These are phyloP conservation scores for Colletotrichum graminicola DNA, from an alignment of 2,329 filamentous ascomycete genomes.

Conservation along the genomic window DNA sequence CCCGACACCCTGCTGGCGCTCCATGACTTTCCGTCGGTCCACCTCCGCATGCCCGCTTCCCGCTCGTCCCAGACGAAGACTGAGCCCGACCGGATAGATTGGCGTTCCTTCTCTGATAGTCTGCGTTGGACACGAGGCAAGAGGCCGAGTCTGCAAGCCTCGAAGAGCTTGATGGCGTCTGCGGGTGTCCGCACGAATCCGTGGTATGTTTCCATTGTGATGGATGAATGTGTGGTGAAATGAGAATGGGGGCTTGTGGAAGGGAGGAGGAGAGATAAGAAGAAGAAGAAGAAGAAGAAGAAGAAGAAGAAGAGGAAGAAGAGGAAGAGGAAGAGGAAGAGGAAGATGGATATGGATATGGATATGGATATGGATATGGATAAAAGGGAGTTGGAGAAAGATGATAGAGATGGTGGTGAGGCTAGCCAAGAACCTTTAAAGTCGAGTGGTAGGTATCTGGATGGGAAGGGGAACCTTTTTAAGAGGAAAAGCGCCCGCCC, in stretches of 20 bases:
- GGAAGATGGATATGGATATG: too few species aligned
- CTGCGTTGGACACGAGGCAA: constrained; percentile 92
- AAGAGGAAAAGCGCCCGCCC: not conserved
- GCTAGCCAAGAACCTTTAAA: constrained; percentile 19
- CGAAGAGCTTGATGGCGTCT: constrained; percentile 98
- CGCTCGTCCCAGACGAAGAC: constrained; percentile 99
- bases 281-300: too few species aligned
- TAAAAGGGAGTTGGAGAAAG: not conserved
- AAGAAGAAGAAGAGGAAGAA: too few species aligned
- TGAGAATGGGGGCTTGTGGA: too few species aligned
- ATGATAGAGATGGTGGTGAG: constrained; percentile 19
- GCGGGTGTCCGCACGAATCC: constrained; percentile 94
- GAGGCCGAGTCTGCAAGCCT: constrained; percentile 90
- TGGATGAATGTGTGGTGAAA: constrained; percentile 34
- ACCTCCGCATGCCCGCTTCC: constrained; percentile 97
- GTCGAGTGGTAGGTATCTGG: constrained; percentile 3
- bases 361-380: too few species aligned
- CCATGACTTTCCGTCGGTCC: constrained; percentile 99
- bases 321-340: not conserved
- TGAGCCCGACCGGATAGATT: constrained; percentile 94
- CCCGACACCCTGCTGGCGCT: constrained; percentile 97
- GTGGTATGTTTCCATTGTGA: constrained; percentile 93
- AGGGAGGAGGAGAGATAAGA: too few species aligned
- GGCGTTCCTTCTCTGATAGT: constrained; percentile 95
- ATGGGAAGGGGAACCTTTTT: constrained; percentile 31